phyloP scores from a whole-genome alignment of 768 basidiomycete genomes.

The Melanogaster broomeanus region DNA sequence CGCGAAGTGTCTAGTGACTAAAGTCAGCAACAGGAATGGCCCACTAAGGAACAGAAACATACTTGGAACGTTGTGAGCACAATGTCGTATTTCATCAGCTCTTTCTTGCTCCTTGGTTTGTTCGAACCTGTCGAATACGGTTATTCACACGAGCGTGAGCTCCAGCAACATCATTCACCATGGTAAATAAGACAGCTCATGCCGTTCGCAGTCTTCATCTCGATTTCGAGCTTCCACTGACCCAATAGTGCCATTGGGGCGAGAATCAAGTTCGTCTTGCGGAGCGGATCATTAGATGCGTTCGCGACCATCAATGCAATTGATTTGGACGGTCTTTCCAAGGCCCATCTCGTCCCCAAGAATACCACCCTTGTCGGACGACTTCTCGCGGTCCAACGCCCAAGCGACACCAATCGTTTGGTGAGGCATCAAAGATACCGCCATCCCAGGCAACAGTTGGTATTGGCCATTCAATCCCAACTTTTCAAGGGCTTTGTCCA shows the following conservation, averaged over 20 bases:
- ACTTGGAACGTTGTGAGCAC: slow-evolving; percentile 57
- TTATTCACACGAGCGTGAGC: no score
- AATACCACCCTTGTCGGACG: slow-evolving; percentile 29
- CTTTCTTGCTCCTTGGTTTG: slow-evolving; percentile 46
- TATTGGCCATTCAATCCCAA: slow-evolving; percentile 52
- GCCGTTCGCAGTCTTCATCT: slow-evolving; percentile 52
- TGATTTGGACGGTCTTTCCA: slow-evolving; percentile 60
- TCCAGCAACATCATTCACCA: slow-evolving; percentile 31
- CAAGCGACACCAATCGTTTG: slow-evolving; percentile 55
- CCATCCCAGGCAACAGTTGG: slow-evolving; percentile 58
- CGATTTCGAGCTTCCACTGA: slow-evolving; percentile 66
- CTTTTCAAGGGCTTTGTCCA: slow-evolving; percentile 55
- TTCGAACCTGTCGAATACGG: slow-evolving; percentile 30
- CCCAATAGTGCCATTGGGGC: slow-evolving; percentile 66
- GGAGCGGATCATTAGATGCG: slow-evolving; percentile 44
- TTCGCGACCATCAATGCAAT: slow-evolving; percentile 64
- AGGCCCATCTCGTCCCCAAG: slow-evolving; percentile 50
- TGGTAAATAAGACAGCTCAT: slow-evolving; percentile 64
- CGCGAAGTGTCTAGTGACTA: slow-evolving; percentile 49
- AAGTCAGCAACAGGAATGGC: not conserved
- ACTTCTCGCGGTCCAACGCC: slow-evolving; percentile 41
- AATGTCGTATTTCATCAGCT: slow-evolving; percentile 60
- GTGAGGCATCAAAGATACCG: slow-evolving; percentile 65
- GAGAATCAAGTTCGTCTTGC: slow-evolving; percentile 69
- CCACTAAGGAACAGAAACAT: slow-evolving; percentile 15